Base-by-base conservation (phyloP, 2,329 filamentous ascomycete genomes). In the Biscogniauxia sp. region DNA sequence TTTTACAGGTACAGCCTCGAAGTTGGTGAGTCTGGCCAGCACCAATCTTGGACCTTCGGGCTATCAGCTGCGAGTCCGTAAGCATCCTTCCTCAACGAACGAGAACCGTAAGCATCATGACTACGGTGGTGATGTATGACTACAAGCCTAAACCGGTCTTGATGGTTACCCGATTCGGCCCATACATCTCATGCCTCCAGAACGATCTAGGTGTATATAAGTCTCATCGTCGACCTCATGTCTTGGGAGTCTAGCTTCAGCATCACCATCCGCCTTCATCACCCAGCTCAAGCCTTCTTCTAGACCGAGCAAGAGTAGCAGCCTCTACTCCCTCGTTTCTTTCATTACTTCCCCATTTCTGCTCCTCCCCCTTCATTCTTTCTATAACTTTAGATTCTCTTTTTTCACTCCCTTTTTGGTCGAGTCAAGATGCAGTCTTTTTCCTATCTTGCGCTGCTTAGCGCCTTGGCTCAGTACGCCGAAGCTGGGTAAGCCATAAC, bases 361-460 rank as follows among this genome's bases (percentile, higher is more conserved):
- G 5, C 15, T 53, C 25, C 5, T 58, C 45, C 28, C 5, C 8
- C 52, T 50, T 25, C 20, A 52, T 55, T 55, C 26, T 26, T 54
- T 54, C 23, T 32, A 11, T 5, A 25, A 15, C 17, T 37, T 19
- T n/a, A 32, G 15, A n/a, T 51, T 25, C 19, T 8, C 37, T 9
- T 28, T 37, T 51, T 60, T 59, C 50, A 20, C 45, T 37, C 54
- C 53, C 54, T 53, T 28, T 55, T 57, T 51, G 20, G 28, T 62
- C 37, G 11, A 51, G 54, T n/a, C 41, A 61, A 49, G 3, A 67
- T 67, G 65, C 66, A 67, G 59, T 66, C 65, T 2, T 66, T 66
- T 55, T 62, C 64, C 37, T 67, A 67, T 37, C 54, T 66, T 51
- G 65, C 64, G 60, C 65, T 67, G 32, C 56, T 67, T 17, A 66